Evolutionary conservation across 768 basidiomycete species (phyloP).

Genomic region (Psilocybe azurescens): DNA sequence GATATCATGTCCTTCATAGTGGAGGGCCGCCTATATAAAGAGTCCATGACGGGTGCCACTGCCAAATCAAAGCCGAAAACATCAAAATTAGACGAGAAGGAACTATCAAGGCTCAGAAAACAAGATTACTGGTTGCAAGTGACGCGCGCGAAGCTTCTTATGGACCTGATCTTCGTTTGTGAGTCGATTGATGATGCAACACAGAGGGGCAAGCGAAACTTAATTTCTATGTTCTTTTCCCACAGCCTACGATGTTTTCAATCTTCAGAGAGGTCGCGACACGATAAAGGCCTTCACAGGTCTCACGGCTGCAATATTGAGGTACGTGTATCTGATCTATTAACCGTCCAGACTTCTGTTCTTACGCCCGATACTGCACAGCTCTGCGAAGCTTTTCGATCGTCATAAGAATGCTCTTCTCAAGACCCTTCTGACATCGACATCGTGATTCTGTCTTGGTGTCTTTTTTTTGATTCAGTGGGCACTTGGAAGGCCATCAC

Average conservation of each 20-base stretch:
- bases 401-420: constrained; percentile 67
- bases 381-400: constrained; percentile 74
- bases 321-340: constrained; percentile 46
- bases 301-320: constrained; percentile 71
- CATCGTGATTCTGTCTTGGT: constrained; percentile 6
- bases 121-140: constrained; percentile 82
- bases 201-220: background rate
- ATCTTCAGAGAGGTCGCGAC: constrained; percentile 62
- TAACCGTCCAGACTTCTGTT: constrained; percentile 5
- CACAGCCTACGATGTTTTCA: constrained; percentile 82
- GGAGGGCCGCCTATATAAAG: constrained; percentile 72
- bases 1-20: constrained; percentile 45
- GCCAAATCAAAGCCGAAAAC: constrained; percentile 68
- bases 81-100: constrained; percentile 69
- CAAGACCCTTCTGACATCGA: constrained; percentile 47
- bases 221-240: constrained; percentile 15
- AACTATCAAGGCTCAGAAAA: constrained; percentile 66
- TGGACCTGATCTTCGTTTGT: constrained; percentile 93
- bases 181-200: constrained; percentile 27
- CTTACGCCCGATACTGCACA: constrained; percentile 7
- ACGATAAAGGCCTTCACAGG: constrained; percentile 70
- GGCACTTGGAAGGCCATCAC: background rate
- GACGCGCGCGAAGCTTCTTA: constrained; percentile 70
- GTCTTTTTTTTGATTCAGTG: background rate
- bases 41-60: constrained; percentile 71